Base-by-base conservation (phyloP, 1,139 yeast genomes). In the Candida buenavistaensis region DNA sequence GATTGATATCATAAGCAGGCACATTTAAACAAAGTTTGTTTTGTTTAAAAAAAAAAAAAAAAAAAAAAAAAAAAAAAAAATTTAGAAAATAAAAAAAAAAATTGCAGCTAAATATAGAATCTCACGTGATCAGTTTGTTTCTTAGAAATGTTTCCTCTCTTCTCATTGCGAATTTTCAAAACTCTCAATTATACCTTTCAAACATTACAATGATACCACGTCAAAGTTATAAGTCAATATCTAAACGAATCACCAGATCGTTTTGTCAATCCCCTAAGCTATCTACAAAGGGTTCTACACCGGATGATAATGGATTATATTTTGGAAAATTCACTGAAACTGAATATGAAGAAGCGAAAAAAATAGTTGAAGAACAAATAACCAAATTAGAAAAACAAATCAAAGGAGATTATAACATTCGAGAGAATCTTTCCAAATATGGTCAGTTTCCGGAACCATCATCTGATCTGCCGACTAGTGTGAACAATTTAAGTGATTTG, bases 301-400 rank as follows among this genome's bases (percentile, higher is more conserved):
- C n/a, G n/a, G n/a, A n/a, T n/a, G n/a, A n/a, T n/a, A 41, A 47
- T 38, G 54, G 47, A 6, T 33, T 48, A 11, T 47, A 51, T 31
- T 50, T 37, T 44, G 72, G 71, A 1, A 51, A 61, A 33, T 68
- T 67, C 50, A 62, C 72, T 25, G 52, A 64, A 39, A 54, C 64
- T 40, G 75, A 70, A 41, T 70, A 67, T 41, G 65, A 68, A 14
- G 52, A 58, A 27, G 76, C 75, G 2, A 56, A 67, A 9, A 48
- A 54, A 21, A 50, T 52, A 30, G 54, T 70, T n/a, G 52, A 57
- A 29, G 44, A 55, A n/a, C 73, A 68, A 41, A 55, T 68, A 31
- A 41, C 40, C 14, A 51, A 57, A 26, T 48, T 70, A 14, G 73
- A 67, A 39, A 45, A 44, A 4, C 57, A 59, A 11, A 70, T 70